Base-by-base conservation (phyloP, 1,284 basidiomycete species). In the Sporisorium scitamineum region DNA sequence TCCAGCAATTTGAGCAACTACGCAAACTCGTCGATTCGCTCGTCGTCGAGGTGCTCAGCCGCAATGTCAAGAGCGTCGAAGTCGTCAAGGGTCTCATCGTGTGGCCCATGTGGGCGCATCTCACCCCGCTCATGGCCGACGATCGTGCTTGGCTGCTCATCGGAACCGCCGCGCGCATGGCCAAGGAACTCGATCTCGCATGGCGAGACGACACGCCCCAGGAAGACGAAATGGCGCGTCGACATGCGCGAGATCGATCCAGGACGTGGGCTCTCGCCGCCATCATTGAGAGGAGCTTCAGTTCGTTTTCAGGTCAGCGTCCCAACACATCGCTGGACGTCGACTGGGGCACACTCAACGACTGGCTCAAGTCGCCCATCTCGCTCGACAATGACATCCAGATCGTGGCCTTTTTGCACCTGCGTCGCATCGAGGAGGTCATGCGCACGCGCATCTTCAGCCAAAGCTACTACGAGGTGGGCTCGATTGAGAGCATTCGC, bases 81-180 rank as follows among this genome's bases (percentile, higher is more conserved):
- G 72, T 75, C 18, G 72, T 75, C 63, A 75, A 75, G 47, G 72
- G 72, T 16, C 67, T 75, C 26, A 66, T 75, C 20, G 54, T 75
- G 10, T 75, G 72, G 72, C 72, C 72, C 5, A 75, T 75, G 72
- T 75, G 72, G 72, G 72, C 72, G 8, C 72, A 75, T 47, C 67
- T 75, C 37, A 75, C 72, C 6, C 72, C 72, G 10, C 62, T 75
- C 54, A 70, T 75, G 67, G 72, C 72, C 20, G 72, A 75, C 27
- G 72, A 75, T 34, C 66, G 72, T 10, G 72, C 72, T 1, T 75
- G 72, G 72, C 44, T 75, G 60, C 63, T 75, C 9, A 75, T 75
- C 47, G 72, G 72, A 22, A 75, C 72, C 1, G 72, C 72, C 22
- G 72, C 72, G n/a, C 62, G 72, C 10, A 75, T 75, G 72, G 63